Conservation (phyloP, 2,329 filamentous ascomycete genomes). For the Epichloe scottii region DNA sequence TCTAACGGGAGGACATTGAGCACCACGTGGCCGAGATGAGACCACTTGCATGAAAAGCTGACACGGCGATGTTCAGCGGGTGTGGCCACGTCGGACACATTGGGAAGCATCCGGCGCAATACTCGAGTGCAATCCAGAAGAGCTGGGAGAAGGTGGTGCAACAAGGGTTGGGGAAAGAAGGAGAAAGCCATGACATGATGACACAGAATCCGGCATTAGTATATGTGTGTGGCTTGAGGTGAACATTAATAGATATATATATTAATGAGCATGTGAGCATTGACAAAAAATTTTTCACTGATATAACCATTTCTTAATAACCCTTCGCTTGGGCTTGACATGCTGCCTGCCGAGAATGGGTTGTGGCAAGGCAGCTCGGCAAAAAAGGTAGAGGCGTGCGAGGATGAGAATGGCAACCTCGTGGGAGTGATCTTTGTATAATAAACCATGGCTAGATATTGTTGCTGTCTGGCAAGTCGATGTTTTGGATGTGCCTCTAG, state of each 20-base stretch:
- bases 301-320: no score
- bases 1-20: conserved; percentile 42
- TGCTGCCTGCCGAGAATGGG: no score
- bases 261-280: background rate
- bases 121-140: conserved; percentile 36
- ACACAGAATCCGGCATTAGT: no score
- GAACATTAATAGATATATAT: background rate
- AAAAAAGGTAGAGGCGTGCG: no score
- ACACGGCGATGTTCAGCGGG: conserved; percentile 40
- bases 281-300: no score
- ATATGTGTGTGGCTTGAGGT: no score
- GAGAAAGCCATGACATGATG: no score
- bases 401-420: background rate
- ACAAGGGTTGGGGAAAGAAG: background rate
- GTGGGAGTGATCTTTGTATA: background rate
- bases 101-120: conserved; percentile 39
- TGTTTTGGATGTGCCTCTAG: no score
- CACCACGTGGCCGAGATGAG: conserved; percentile 36
- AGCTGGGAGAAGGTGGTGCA: conserved; percentile 13
- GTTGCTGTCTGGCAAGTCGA: no score
- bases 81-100: conserved; percentile 51
- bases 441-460: no score
- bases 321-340: no score
- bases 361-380: no score
- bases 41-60: conserved; percentile 34